Conservation (phyloP, 371 early-diverging fungal genomes). For the Umbelopsis sp. region DNA sequence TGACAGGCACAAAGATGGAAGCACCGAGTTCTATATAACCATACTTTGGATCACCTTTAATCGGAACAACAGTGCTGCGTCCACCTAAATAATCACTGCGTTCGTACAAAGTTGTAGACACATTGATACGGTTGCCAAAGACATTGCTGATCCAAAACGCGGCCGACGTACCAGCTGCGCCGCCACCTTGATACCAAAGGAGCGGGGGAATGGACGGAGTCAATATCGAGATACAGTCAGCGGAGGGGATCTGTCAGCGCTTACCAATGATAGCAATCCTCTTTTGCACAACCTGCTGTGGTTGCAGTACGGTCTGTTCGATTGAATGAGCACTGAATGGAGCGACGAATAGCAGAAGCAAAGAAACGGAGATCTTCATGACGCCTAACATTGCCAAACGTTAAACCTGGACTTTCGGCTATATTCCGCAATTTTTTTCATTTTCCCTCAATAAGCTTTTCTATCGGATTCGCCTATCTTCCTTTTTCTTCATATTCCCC, state of each 20-base stretch:
- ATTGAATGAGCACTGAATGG: neutral
- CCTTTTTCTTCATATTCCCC: neutral
- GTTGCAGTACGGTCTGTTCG: neutral
- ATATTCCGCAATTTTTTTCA: neutral
- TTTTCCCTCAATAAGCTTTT: neutral
- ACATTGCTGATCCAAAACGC: conserved; percentile 58
- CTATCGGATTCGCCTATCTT: neutral
- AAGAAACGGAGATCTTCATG: neutral
- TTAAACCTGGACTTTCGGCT: neutral
- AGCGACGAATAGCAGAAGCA: conserved; percentile 3
- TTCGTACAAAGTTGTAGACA: conserved; percentile 57
- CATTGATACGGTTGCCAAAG: conserved; percentile 33
- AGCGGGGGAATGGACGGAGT: neutral
- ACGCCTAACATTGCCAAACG: neutral
- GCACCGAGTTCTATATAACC: conserved; percentile 62
- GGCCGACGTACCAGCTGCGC: conserved; percentile 65
- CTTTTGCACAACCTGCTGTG: conserved; percentile 9
- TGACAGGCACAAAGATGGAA: conserved; percentile 65
- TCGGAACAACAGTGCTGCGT: conserved; percentile 47
- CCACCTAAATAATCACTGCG: conserved; percentile 57
- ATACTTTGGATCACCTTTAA: conserved; percentile 36
- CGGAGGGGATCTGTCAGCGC: neutral
- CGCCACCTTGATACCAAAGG: conserved; percentile 49
- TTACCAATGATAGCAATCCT: conserved; percentile 47
- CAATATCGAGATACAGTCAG: neutral